Evolutionary conservation across 2,329 filamentous ascomycete species (phyloP), one percentile per base, ranked within the genome.

Genomic region (Aulographum hederae): DNA sequence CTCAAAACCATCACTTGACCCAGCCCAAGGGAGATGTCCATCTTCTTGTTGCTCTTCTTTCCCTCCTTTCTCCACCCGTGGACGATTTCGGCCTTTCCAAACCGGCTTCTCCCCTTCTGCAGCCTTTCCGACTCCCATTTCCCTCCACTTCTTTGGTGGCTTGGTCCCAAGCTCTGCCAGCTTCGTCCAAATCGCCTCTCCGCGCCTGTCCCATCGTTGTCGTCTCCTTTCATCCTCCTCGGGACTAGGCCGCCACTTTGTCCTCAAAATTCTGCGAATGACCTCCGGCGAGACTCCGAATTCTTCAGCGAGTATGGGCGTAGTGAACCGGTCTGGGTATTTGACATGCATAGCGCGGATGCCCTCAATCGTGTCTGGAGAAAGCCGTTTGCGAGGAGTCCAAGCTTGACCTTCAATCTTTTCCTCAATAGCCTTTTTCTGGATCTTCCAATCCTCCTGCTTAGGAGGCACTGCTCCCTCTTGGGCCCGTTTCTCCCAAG

Each of bases 221-320:
- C 53, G 43, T 23, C 59, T 45, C 5, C 55, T 51, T 17, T 60
- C 57, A 12, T 51, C 43, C 36, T 64, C 58, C 25, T 57, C 53
- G 30, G 63, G 46, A 5, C 48, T 60, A 3, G 79, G 73, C 43
- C 56, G 54, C 75, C 80, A 89, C 37, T 80, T 84, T 50, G 69
- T 71, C 57, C 69, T 81, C 38, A 98, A 58, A 32, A 98, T 92
- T 21, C 89, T 69, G 8, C 85, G 73, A 36, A 95, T 79, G 1
- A 74, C 80, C 50, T 98, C 89, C 2, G 79, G 63, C 1, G 82
- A 84, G n/a, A 94, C 63, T 50, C 84, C 65, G 54, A 95, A 98
- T 42, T 82, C 71, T 1, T 72, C 47, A 1, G 86, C 71, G 11
- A 95, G 69, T 20, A 71, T 65, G 12, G 65, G 53, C 1, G 78